Base-by-base conservation (phyloP, 192 early-diverging fungal species). In the Cetraspora pellucida region DNA sequence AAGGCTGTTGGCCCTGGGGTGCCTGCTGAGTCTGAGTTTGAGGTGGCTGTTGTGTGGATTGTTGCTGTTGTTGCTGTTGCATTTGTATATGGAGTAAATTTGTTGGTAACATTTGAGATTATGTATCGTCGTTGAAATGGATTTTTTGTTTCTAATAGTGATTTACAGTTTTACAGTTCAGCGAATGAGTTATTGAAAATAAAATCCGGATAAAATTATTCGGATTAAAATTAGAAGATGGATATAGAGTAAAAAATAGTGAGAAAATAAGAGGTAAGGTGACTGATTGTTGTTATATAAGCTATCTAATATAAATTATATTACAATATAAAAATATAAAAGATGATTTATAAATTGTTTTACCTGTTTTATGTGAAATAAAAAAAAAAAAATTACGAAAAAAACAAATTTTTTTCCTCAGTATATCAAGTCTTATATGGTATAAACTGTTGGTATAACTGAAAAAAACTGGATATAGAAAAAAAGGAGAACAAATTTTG, bases 11-110 rank as follows among this genome's bases (percentile, higher is more conserved):
- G n/a, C 13, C 10, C 23, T 61, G 59, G 16, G 59, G 28, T 28
- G 25, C 23, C 59, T 65, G 63, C 37, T 65, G 63, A 45, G 31
- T 30, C n/a, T 65, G 63, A 37, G 19, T 28, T 9, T 65, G 60
- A 28, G 14, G 63, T 44, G 45, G 70, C 31, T 25, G 19, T 70
- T 70, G 68, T 43, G 44, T 52, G 13, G 70, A 13, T 72, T 55
- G 52, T 72, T 72, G 69, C 54, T 71, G 70, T 31, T 54, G 49
- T 31, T 27, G 8, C 17, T 57, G 50, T 37, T 72, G 70, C 46
- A 28, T 14, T 69, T 13, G 67, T 25, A 45, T n/a, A 37, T 46
- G 37, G 16, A 31, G 1, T 28, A 61, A 27, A 37, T 37, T 37
- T 37, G 37, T 6, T 7, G 37, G 37, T 37, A 37, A 37, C 37